phyloP scores from a whole-genome alignment of 768 basidiomycete species.

The Russula lepida region DNA sequence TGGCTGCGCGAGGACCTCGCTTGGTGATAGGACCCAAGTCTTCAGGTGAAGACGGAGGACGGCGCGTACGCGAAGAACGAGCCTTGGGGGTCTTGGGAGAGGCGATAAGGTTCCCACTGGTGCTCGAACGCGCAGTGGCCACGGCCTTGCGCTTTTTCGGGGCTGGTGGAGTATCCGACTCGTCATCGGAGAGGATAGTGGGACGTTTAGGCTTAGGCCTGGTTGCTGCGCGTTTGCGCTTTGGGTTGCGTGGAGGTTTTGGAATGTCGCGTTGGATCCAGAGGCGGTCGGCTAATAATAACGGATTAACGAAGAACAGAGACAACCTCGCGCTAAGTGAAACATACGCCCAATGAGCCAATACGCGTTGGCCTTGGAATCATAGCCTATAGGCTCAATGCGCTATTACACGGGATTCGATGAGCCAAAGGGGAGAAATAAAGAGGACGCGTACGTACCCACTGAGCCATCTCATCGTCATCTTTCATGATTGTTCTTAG shows the following conservation, averaged over 20 bases:
- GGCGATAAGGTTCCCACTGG: conserved; percentile 1
- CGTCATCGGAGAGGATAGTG: conserved; percentile 21
- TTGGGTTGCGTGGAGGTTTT: conserved; percentile 34
- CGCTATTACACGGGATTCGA: conserved; percentile 39
- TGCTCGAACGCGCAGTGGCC: conserved; percentile 12
- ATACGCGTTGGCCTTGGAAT: conserved; percentile 68
- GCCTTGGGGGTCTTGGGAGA: not conserved
- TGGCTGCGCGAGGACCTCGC: conserved; percentile 54
- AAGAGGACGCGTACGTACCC: conserved; percentile 43
- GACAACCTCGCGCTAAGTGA: not conserved
- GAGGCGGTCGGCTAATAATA: conserved; percentile 58
- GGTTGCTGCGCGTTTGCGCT: conserved; percentile 33
- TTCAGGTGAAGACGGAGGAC: not conserved
- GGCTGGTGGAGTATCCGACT: conserved; percentile 20
- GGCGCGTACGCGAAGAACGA: conserved; percentile 8
- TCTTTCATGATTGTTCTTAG: conserved; percentile 65
- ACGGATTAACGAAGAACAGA: not conserved
- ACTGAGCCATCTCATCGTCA: conserved; percentile 68
- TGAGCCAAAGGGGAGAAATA: not conserved
- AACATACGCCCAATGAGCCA: conserved; percentile 75
- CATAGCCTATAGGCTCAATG: conserved; percentile 79
- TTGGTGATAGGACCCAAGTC: conserved; percentile 24
- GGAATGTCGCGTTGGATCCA: conserved; percentile 77
- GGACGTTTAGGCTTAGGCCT: conserved; percentile 25
- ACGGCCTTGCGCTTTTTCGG: conserved; percentile 23